Evolutionary conservation across 176 grass and related monocot species (phyloP).

Genomic region (Carex scoparia): DNA sequence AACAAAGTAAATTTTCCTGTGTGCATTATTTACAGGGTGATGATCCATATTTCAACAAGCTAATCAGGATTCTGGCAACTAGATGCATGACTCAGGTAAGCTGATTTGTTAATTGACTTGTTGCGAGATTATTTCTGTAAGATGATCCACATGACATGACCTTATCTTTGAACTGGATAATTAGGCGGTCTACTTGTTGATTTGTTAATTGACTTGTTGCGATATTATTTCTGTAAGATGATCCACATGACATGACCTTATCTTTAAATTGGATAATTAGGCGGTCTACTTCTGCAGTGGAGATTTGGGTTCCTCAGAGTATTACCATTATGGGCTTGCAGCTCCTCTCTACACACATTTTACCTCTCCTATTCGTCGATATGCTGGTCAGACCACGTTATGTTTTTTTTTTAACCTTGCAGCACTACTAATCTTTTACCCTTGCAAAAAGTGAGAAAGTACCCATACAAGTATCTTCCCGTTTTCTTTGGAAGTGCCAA

Average conservation of each 20-base stretch:
- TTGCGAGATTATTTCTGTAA: neutral
- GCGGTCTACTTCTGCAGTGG: constrained; percentile 97
- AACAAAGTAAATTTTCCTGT: constrained; percentile 5
- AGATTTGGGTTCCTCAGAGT: constrained; percentile 84
- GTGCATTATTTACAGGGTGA: constrained; percentile 47
- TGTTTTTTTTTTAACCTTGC: constrained; percentile 2
- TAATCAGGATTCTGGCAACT: constrained; percentile 94
- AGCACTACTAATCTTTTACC: neutral
- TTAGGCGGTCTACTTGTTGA: constrained; percentile 79
- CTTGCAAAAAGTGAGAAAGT: neutral
- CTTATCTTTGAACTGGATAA: constrained; percentile 26
- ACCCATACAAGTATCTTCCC: neutral
- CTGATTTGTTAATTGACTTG: neutral
- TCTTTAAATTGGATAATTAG: constrained; percentile 42
- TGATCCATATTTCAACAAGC: constrained; percentile 98
- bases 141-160: neutral
- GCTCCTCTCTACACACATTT: constrained; percentile 94
- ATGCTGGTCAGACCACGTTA: constrained; percentile 63
- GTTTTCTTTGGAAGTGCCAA: neutral
- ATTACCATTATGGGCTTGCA: constrained; percentile 90
- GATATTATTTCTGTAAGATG: neutral
- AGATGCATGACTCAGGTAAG: constrained; percentile 98
- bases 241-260: neutral
- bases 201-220: neutral
- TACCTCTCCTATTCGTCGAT: constrained; percentile 96